phyloP scores from a whole-genome alignment of 495 filamentous ascomycete genomes.

The Cladorrhinum samala region DNA sequence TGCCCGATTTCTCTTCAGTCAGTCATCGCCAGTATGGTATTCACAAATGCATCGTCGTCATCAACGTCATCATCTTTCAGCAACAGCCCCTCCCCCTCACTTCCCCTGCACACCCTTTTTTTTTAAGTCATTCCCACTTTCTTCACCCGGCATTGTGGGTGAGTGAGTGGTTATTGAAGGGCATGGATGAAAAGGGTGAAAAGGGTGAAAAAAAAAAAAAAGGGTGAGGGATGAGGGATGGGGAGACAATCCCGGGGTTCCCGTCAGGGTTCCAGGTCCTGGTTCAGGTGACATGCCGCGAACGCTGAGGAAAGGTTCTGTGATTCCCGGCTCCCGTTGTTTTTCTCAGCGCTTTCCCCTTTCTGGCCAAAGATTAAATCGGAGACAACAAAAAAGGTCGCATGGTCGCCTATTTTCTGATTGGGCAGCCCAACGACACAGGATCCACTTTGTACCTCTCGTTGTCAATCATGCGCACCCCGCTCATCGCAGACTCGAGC shows the following conservation, averaged over 20 bases:
- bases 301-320: background rate
- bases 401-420: constrained; percentile 33
- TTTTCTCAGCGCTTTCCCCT: constrained; percentile 26
- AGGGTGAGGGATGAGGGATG: background rate
- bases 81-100: background rate
- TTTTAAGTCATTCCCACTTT: background rate
- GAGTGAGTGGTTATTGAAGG: background rate
- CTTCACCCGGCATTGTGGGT: background rate
- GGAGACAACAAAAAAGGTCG: constrained; percentile 20
- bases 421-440: constrained; percentile 35
- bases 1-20: background rate
- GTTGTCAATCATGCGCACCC: constrained; percentile 34
- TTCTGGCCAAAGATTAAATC: constrained; percentile 27
- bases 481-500: constrained; percentile 19
- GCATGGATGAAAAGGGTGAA: background rate
- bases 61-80: background rate
- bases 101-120: background rate
- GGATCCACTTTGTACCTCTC: constrained; percentile 34
- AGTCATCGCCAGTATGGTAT: background rate
- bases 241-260: background rate
- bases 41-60: background rate
- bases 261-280: background rate
- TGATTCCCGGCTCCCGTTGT: too few relatives aligned
- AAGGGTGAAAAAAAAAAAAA: background rate
- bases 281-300: constrained; percentile 2